phyloP scores from a whole-genome alignment of 106 monocot genomes.

The Allium sativum region DNA sequence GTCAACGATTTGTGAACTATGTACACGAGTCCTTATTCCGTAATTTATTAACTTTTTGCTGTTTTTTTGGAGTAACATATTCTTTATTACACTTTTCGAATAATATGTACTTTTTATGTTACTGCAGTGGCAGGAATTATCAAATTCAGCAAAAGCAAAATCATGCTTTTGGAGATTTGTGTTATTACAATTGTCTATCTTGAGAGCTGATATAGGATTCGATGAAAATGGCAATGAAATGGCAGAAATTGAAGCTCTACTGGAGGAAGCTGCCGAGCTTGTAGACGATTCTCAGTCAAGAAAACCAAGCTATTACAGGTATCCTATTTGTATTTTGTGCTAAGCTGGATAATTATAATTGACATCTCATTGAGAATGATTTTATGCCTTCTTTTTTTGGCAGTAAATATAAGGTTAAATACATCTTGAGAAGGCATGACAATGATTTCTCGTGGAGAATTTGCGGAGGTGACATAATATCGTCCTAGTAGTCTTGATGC shows the following conservation, averaged over 20 bases:
- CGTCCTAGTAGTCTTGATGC: neutral
- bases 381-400: neutral
- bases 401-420: slow-evolving; percentile 75
- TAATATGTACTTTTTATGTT: slow-evolving; percentile 1
- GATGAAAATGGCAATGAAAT: slow-evolving; percentile 44
- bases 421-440: slow-evolving; percentile 61
- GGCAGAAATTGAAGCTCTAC: slow-evolving; percentile 72
- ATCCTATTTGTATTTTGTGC: neutral
- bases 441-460: slow-evolving; percentile 78
- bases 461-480: slow-evolving; percentile 35
- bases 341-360: neutral
- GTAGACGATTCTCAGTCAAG: slow-evolving; percentile 47
- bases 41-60: neutral
- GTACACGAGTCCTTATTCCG: neutral
- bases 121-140: slow-evolving; percentile 73
- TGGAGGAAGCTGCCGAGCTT: slow-evolving; percentile 98
- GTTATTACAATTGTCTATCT: slow-evolving; percentile 46
- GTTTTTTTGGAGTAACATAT: neutral
- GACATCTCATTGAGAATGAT: neutral
- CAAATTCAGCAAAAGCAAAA: slow-evolving; percentile 55
- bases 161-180: slow-evolving; percentile 92
- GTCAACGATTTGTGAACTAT: too few species aligned
- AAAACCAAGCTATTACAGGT: slow-evolving; percentile 88
- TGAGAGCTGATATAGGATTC: slow-evolving; percentile 54
- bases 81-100: neutral